Conservation (phyloP, 805 yeast species). For the Candida sphagnicola region DNA sequence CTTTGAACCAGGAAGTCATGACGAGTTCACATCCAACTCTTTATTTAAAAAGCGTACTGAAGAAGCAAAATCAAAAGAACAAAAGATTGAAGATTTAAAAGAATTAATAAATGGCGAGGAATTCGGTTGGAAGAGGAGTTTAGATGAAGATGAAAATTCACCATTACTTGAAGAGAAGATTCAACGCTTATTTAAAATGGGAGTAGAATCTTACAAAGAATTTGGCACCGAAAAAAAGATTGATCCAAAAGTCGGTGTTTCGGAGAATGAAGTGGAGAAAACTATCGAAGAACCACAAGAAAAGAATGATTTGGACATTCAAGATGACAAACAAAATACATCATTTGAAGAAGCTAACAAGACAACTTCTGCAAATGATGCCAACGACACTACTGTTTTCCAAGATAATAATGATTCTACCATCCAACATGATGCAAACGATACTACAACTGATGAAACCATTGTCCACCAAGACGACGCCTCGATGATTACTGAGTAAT, state of each 20-base stretch:
- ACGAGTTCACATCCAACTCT: constrained; percentile 66
- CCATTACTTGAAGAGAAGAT: constrained; percentile 25
- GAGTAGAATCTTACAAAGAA: constrained; percentile 29
- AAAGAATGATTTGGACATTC: constrained; percentile 12
- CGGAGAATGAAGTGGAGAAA: constrained; percentile 1
- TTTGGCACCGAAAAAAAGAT: constrained; percentile 7
- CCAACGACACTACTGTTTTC: constrained; percentile 46
- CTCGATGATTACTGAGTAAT: constrained; percentile 8
- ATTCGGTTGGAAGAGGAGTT: constrained; percentile 50
- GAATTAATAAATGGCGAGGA: constrained; percentile 46
- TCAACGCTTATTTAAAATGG: constrained; percentile 33
- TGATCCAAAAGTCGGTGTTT: constrained; percentile 3
- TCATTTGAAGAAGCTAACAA: constrained; percentile 15
- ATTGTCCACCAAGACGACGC: constrained; percentile 26
- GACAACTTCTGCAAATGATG: constrained; percentile 23
- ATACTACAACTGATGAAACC: constrained; percentile 43
- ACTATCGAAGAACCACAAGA: constrained; percentile 8
- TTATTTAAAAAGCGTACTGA: constrained; percentile 39
- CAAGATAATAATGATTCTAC: constrained; percentile 47
- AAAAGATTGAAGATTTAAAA: constrained; percentile 29
- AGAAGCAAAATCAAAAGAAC: constrained; percentile 19
- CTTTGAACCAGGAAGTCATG: constrained; percentile 76
- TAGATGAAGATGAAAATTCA: constrained; percentile 37
- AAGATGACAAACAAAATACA: constrained; percentile 13
- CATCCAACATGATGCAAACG: constrained; percentile 44